A percentile compares a stretch with the other conserved stretches of the same genome.
Conservation (phyloP, 768 basidiomycete genomes). For the Boletus rubroflammeus region DNA sequence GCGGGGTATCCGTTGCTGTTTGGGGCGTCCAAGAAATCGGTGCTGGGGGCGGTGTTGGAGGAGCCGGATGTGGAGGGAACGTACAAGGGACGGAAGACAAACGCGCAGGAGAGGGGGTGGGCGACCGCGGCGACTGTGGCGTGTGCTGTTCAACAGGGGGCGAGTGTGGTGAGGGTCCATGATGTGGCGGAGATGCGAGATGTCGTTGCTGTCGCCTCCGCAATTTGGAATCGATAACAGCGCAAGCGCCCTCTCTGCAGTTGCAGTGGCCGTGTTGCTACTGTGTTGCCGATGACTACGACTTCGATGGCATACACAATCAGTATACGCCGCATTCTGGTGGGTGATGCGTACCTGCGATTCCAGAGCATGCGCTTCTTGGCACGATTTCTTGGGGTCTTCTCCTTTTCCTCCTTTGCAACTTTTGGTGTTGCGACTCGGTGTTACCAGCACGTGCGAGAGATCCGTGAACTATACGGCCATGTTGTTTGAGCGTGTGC, state of each 20-base stretch:
- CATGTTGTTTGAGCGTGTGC: not conserved
- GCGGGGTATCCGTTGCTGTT: conserved; percentile 65
- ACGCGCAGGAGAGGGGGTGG: conserved; percentile 65
- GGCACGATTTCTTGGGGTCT: conserved; percentile 93
- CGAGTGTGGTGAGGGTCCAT: conserved; percentile 77
- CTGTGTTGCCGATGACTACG: not conserved
- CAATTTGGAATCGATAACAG: conserved; percentile 44
- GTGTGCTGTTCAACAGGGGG: conserved; percentile 72
- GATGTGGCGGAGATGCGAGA: conserved; percentile 73
- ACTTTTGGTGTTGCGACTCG: conserved; percentile 98
- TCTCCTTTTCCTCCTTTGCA: conserved; percentile 95
- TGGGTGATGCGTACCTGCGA: conserved; percentile 59
- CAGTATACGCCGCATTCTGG: not conserved
- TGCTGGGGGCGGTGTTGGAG: conserved; percentile 66
- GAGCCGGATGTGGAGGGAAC: conserved; percentile 36
- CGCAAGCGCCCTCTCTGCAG: not conserved
- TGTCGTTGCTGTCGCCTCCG: conserved; percentile 62
- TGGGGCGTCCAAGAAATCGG: conserved; percentile 82
- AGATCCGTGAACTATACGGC: conserved; percentile 87
- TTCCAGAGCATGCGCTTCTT: conserved; percentile 96
- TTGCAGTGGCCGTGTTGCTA: not conserved
- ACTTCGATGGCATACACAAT: not conserved
- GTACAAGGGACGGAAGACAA: conserved; percentile 49
- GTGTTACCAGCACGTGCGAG: conserved; percentile 99
- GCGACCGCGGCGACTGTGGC: conserved; percentile 80